Percentiles rank a stretch among this genome's conserved stretches.
These are phyloP conservation scores for Gaeumannomyces sp. DNA, from an alignment of 2,329 filamentous ascomycete genomes.

Conservation along the genomic window DNA sequence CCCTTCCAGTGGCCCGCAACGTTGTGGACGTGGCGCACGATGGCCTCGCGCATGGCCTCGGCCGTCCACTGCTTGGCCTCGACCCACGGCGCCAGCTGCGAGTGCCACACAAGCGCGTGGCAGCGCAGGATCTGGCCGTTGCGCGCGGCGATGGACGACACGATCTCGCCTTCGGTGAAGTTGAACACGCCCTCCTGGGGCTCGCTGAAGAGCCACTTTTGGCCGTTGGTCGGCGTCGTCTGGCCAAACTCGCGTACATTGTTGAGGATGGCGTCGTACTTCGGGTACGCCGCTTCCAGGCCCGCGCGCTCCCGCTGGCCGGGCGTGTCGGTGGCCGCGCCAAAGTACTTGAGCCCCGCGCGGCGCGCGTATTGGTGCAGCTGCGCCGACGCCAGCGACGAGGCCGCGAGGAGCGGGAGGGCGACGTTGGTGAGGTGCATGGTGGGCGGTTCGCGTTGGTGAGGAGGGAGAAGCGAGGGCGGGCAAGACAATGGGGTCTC, in stretches of 20 bases:
- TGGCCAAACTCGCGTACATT: conserved; percentile 46
- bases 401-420: conserved; percentile 2
- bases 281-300: conserved; percentile 27
- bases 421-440: conserved; percentile 3
- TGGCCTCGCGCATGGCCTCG: conserved; percentile 38
- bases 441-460: neutral
- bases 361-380: conserved; percentile 37
- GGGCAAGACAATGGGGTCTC: too few species aligned
- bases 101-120: conserved; percentile 39
- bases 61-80: conserved; percentile 39
- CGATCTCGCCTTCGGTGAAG: conserved; percentile 40
- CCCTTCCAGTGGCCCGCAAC: conserved; percentile 35
- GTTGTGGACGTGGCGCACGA: conserved; percentile 44
- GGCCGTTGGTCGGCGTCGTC: conserved; percentile 30
- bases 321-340: conserved; percentile 47
- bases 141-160: conserved; percentile 27
- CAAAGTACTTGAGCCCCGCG: conserved; percentile 45
- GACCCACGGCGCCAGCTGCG: conserved; percentile 43
- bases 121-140: conserved; percentile 40
- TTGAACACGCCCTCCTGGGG: conserved; percentile 37
- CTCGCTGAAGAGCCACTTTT: conserved; percentile 41
- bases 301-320: conserved; percentile 26
- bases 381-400: conserved; percentile 17
- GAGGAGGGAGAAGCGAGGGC: too few species aligned
- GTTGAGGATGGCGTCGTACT: conserved; percentile 41